Evolutionary conservation across 495 filamentous ascomycete genomes (phyloP).

Genomic region (Tirmania nivea): DNA sequence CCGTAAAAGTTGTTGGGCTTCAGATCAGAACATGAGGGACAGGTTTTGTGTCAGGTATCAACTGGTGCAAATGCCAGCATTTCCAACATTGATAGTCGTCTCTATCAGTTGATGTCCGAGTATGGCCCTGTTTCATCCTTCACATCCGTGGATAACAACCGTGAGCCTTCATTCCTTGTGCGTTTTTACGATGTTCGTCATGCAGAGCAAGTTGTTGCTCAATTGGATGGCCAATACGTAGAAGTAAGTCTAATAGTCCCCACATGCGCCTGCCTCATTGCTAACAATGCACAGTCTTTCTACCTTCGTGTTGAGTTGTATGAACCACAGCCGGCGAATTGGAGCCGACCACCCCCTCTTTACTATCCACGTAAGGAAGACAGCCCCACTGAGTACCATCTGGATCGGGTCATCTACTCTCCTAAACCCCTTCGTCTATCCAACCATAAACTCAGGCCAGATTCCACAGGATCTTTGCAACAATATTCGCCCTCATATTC

Average conservation of each 20-base stretch:
- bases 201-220: conserved; percentile 11
- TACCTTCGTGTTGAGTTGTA: conserved; percentile 10
- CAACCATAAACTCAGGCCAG: too few relatives aligned
- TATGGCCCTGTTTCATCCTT: conserved; percentile 14
- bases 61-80: neutral
- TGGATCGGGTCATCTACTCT: conserved; percentile 1
- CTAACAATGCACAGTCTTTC: conserved; percentile 8
- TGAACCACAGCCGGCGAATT: neutral
- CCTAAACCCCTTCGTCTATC: neutral
- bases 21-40: neutral
- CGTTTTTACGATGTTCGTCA: conserved; percentile 7
- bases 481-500: too few relatives aligned
- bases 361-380: neutral
- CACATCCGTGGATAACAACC: conserved; percentile 6
- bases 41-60: neutral
- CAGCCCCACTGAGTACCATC: neutral
- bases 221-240: conserved; percentile 16
- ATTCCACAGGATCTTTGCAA: too few relatives aligned
- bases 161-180: conserved; percentile 10
- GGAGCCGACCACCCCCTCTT: neutral
- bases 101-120: conserved; percentile 11
- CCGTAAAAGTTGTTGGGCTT: too few relatives aligned
- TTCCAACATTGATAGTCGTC: neutral
- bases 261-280: neutral
- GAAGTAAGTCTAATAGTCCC: conserved; percentile 4